Conservation (phyloP, 164 flowering plant species). For the Chimonanthus salicifolius region DNA sequence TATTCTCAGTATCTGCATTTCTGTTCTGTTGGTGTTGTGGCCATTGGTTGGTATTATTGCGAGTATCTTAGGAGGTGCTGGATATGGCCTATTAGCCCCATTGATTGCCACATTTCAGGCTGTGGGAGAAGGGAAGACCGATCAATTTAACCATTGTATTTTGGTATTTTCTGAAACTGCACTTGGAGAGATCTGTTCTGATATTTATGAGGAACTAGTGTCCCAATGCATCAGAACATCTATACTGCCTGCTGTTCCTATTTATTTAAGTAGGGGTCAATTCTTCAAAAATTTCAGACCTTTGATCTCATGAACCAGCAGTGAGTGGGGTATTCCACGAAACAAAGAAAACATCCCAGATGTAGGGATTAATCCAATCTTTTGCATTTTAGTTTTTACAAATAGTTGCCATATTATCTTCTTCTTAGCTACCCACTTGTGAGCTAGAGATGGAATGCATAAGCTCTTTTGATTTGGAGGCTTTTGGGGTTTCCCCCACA, state of each 20-base stretch:
- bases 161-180: slow-evolving; percentile 34
- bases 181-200: neutral
- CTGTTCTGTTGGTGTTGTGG: slow-evolving; percentile 53
- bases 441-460: neutral
- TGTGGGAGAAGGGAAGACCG: slow-evolving; percentile 70
- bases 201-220: neutral
- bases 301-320: neutral
- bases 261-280: neutral
- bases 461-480: neutral
- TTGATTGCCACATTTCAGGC: slow-evolving; percentile 79
- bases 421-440: neutral
- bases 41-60: slow-evolving; percentile 56
- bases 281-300: neutral
- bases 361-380: neutral
- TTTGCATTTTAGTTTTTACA: too few species aligned
- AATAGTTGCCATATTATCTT: neutral
- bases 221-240: neutral
- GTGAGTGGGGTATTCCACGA: neutral
- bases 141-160: slow-evolving; percentile 57
- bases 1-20: slow-evolving; percentile 39
- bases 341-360: neutral
- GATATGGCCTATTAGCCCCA: slow-evolving; percentile 68
- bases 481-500: neutral
- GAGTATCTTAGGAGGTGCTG: slow-evolving; percentile 60
- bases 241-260: neutral